Percentiles rank a stretch among this genome's conserved stretches.
Conservation (phyloP, 768 basidiomycete species). For the Amanita exitialis region DNA sequence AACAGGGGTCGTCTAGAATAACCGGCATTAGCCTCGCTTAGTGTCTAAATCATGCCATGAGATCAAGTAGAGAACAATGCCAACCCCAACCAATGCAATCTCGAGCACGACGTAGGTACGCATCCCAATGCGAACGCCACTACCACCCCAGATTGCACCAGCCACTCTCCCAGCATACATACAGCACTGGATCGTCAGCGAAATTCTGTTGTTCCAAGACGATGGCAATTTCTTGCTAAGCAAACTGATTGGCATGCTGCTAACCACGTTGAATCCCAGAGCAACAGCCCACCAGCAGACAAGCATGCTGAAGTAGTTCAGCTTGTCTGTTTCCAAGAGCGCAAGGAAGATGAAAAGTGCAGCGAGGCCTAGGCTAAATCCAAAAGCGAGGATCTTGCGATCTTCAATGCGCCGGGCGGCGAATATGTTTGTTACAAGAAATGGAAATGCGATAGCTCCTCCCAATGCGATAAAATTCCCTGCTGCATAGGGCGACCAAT, state of each 20-base stretch:
- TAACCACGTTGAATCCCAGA: slow-evolving; percentile 66
- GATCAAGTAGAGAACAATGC: slow-evolving; percentile 39
- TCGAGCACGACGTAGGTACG: slow-evolving; percentile 47
- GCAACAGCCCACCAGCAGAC: slow-evolving; percentile 52
- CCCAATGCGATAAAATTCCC: slow-evolving; percentile 68
- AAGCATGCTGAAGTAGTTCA: slow-evolving; percentile 38
- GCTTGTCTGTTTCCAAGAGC: slow-evolving; percentile 27
- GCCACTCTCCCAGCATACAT: slow-evolving; percentile 57
- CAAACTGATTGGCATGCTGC: slow-evolving; percentile 55
- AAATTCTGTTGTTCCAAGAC: slow-evolving; percentile 47
- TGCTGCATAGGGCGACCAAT: slow-evolving; percentile 51
- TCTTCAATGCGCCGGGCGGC: slow-evolving; percentile 51
- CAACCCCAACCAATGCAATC: slow-evolving; percentile 50
- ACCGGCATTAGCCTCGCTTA: slow-evolving; percentile 38
- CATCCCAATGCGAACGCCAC: slow-evolving; percentile 53
- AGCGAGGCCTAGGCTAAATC: slow-evolving; percentile 36
- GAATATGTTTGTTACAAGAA: slow-evolving; percentile 52
- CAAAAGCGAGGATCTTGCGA: slow-evolving; percentile 44
- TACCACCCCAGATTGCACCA: slow-evolving; percentile 62
- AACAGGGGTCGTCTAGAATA: too few species aligned
- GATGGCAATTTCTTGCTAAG: slow-evolving; percentile 61
- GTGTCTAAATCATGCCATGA: slow-evolving; percentile 60
- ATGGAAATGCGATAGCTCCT: slow-evolving; percentile 51
- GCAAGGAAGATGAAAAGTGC: slow-evolving; percentile 44
- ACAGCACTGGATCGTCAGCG: slow-evolving; percentile 56